These are phyloP conservation scores for Metschnikowia noctiluminum DNA, from an alignment of 805 yeast species.

Conservation along the genomic window DNA sequence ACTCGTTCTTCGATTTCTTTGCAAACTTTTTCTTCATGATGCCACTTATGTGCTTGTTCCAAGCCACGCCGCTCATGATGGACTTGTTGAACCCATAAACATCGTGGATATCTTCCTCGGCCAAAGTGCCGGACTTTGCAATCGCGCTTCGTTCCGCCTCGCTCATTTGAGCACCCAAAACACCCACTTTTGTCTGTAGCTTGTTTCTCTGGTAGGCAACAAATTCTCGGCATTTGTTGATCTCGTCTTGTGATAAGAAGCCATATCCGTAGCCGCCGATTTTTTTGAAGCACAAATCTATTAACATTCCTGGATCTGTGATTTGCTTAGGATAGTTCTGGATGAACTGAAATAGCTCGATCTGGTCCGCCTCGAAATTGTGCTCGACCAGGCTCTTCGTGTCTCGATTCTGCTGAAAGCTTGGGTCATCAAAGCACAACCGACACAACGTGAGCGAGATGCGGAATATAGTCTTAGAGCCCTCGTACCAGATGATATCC, in stretches of 20 bases:
- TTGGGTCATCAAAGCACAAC: slow-evolving; percentile 59
- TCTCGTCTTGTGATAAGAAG: slow-evolving; percentile 77
- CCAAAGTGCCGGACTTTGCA: slow-evolving; percentile 17
- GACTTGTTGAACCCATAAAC: slow-evolving; percentile 43
- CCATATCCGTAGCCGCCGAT: slow-evolving; percentile 64
- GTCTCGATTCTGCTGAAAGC: slow-evolving; percentile 34
- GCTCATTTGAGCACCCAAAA: slow-evolving; percentile 33
- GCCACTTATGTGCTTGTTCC: slow-evolving; percentile 59
- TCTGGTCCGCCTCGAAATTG: slow-evolving; percentile 37
- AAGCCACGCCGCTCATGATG: slow-evolving; percentile 53
- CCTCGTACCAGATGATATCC: slow-evolving; percentile 95
- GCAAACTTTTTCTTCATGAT: slow-evolving; percentile 34
- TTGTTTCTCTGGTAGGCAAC: slow-evolving; percentile 62
- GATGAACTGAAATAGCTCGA: slow-evolving; percentile 70
- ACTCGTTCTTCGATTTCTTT: slow-evolving; percentile 1
- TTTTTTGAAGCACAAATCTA: slow-evolving; percentile 74
- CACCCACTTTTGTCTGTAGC: slow-evolving; percentile 26
- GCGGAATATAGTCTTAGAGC: slow-evolving; percentile 80
- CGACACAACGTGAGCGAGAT: slow-evolving; percentile 78
- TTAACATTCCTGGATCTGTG: slow-evolving; percentile 63
- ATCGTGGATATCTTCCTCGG: slow-evolving; percentile 37
- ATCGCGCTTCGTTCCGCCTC: slow-evolving; percentile 37
- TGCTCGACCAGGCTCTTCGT: slow-evolving; percentile 14
- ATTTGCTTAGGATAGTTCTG: slow-evolving; percentile 77
- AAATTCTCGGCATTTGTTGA: slow-evolving; percentile 70